phyloP scores from a whole-genome alignment of 768 basidiomycete genomes.

The Lactarius quietus region DNA sequence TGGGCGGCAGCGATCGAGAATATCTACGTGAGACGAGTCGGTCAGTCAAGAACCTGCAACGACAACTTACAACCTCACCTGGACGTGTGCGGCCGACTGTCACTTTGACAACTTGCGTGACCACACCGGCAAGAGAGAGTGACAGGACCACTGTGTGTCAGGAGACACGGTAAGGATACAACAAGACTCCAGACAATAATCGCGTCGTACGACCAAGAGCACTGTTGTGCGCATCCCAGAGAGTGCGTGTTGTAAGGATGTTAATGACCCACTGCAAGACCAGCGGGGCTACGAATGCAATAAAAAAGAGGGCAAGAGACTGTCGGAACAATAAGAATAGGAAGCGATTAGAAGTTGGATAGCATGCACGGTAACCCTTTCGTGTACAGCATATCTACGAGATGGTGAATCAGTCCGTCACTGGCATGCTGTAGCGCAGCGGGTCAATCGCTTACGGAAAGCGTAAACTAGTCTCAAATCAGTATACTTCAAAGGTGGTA shows the following conservation, averaged over 20 bases:
- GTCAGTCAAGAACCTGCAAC: background rate
- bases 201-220: slow-evolving; percentile 41
- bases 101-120: slow-evolving; percentile 84
- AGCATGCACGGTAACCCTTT: slow-evolving; percentile 66
- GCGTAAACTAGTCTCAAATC: slow-evolving; percentile 32
- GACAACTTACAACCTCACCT: slow-evolving; percentile 40
- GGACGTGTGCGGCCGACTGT: slow-evolving; percentile 90
- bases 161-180: slow-evolving; percentile 6
- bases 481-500: slow-evolving; percentile 25
- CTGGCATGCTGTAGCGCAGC: background rate
- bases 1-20: slow-evolving; percentile 72
- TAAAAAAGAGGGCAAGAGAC: slow-evolving; percentile 31
- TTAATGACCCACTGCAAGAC: slow-evolving; percentile 68
- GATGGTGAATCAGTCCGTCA: background rate
- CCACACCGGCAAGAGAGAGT: slow-evolving; percentile 69
- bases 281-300: slow-evolving; percentile 61
- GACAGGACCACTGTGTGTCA: slow-evolving; percentile 58
- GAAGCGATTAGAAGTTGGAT: background rate
- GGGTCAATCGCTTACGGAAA: slow-evolving; percentile 35
- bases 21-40: slow-evolving; percentile 38
- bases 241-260: slow-evolving; percentile 65
- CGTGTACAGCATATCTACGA: slow-evolving; percentile 62
- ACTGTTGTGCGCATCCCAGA: slow-evolving; percentile 87
- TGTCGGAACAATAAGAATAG: slow-evolving; percentile 18
- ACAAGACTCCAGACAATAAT: background rate